These are phyloP conservation scores for Adenanthera pavonina DNA, from an alignment of 306 rosid species.

Conservation along the genomic window DNA sequence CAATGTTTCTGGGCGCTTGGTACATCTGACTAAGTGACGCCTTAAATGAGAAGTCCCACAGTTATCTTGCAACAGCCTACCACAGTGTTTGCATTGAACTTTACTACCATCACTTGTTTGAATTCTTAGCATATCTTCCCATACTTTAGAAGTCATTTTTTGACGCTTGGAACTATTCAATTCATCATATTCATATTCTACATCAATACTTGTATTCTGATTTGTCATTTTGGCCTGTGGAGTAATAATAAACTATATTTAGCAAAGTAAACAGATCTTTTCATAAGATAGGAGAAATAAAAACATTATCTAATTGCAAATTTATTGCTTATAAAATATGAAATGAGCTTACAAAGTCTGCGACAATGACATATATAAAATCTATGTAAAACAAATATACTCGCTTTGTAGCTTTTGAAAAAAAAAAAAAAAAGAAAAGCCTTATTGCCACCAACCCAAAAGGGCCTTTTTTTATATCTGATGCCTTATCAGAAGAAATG, in stretches of 20 bases:
- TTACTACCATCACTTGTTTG: constrained; percentile 53
- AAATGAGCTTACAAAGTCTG: neutral
- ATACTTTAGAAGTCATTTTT: constrained; percentile 54
- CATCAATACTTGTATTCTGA: constrained; percentile 39
- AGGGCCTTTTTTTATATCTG: neutral
- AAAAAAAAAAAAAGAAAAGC: no score
- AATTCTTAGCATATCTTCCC: constrained; percentile 59
- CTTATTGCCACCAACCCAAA: neutral
- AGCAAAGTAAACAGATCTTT: constrained; percentile 34
- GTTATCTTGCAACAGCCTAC: constrained; percentile 54
- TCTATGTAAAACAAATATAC: constrained; percentile 12
- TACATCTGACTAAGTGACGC: constrained; percentile 55
- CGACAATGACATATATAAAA: neutral
- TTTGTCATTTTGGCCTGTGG: constrained; percentile 48
- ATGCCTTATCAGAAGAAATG: neutral
- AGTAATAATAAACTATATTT: constrained; percentile 34
- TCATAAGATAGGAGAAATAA: neutral
- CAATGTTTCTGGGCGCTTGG: constrained; percentile 51
- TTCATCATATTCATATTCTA: constrained; percentile 52
- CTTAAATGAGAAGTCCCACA: constrained; percentile 66
- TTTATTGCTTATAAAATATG: neutral
- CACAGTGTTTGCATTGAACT: constrained; percentile 55
- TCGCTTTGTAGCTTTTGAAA: neutral
- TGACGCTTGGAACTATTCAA: constrained; percentile 47
- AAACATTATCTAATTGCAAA: constrained; percentile 10